Base-by-base conservation (phyloP, 2,329 filamentous ascomycete species). In the Ilyonectria sp. region DNA sequence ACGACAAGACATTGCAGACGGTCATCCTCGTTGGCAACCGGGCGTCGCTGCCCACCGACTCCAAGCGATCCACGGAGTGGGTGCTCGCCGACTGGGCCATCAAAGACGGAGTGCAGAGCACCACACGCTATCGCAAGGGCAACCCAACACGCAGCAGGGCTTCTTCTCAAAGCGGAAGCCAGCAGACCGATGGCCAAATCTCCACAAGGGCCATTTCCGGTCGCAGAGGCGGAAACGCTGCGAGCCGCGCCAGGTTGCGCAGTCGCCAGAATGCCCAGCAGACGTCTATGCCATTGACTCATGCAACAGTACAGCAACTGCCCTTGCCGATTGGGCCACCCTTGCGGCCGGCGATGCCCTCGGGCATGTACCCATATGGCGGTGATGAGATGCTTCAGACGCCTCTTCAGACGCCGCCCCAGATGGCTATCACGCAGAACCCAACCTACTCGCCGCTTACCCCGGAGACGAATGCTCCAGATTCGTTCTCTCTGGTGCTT, bases 21-120 rank as follows among this genome's bases (percentile, higher is more conserved):
- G 44, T 37, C 8, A 56, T 66, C 17, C 63, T 62, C 31, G 57
- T 53, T 29, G 40, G 49, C 53, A 60, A 71, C 13, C 59, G 68
- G 40, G 26, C 44, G 31, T 37, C 57, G 54, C 40, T 60, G 46
- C 69, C 64, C 55, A 44, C 33, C 8, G 81, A 84, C 54, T 83
- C 86, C 21, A 88, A 92, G 76, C 94, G 92, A 77, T 88, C 89
- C 2, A 91, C 88, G 55, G 89, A 92, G 79, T 98, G 95, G 95
- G 87, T 90, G 49, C 84, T 98, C 29, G 91, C 91, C 40, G 83
- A 89, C 1, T 90, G 91, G 79, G 93, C 94, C 0, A 82, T 94
- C 35, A 81, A 82, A 21, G 82, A 92, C 26, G 93, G 93, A 29
- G 93, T 98, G 56, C 90, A 94, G 80, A 95, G 94, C 65, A 98